Percentiles rank a stretch among this genome's conserved stretches.
phyloP scores from a whole-genome alignment of 768 basidiomycete genomes.

The Neoboletus brunneissimus region DNA sequence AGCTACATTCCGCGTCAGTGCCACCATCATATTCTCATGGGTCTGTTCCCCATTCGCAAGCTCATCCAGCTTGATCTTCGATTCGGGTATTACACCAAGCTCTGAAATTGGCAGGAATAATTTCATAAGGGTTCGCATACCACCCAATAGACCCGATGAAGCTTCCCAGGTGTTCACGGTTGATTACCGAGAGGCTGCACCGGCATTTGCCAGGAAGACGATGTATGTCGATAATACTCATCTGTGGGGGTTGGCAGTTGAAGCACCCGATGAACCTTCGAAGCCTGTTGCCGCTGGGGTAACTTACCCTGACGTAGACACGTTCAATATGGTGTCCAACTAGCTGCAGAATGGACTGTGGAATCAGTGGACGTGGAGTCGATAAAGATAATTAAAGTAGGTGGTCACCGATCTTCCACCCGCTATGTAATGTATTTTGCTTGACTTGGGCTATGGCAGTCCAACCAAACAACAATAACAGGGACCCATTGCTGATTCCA shows the following conservation, averaged over 20 bases:
- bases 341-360: constrained; percentile 69
- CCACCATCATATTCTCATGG: background rate
- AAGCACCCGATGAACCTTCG: constrained; percentile 85
- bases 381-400: constrained; percentile 19
- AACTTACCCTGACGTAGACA: constrained; percentile 72
- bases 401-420: background rate
- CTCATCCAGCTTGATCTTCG: too few relatives aligned
- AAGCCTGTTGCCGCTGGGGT: constrained; percentile 78
- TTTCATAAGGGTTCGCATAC: background rate
- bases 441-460: background rate
- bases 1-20: constrained; percentile 33
- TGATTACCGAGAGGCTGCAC: constrained; percentile 80
- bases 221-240: constrained; percentile 67
- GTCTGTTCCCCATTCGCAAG: background rate
- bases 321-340: constrained; percentile 63
- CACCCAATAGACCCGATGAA: background rate
- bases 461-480: constrained; percentile 26
- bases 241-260: constrained; percentile 81
- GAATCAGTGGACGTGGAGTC: constrained; percentile 75
- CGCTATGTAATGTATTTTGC: too few relatives aligned
- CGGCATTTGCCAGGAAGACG: background rate
- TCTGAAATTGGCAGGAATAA: background rate
- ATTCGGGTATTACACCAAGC: background rate
- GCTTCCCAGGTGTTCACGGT: background rate
- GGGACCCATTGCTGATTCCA: constrained; percentile 77